Base-by-base conservation (phyloP, 768 basidiomycete genomes). In the Tricholoma bakamatsutake region DNA sequence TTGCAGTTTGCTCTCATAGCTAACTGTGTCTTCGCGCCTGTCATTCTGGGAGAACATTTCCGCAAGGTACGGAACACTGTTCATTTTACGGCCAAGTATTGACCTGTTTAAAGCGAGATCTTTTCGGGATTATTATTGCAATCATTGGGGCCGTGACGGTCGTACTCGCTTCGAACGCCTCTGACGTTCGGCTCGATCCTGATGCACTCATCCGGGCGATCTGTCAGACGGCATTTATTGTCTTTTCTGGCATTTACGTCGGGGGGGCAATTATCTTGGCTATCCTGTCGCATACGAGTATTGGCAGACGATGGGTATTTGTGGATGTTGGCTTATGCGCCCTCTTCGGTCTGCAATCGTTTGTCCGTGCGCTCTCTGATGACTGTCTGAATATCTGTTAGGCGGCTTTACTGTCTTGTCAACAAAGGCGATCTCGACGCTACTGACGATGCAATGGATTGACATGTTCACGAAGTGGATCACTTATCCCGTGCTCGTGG, bases 331-430 rank as follows among this genome's bases (percentile, higher is more conserved):
- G 90, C 0, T 66, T 95, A 21, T 95, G 92, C 70, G 93, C 92
- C 11, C 69, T 94, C 1, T 92, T 91, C 67, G 90, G 90, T 87
- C 54, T 56, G 74, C 52, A 27, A 18, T 27, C 40, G 6, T 18
- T 54, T 53, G 47, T 39, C 7, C 31, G 42, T 50, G 24, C 5
- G 27, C 13, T 1, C 55, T 7, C 15, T 53, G 33, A 57, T 43
- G 5, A 39, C 46, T 28, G 17, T 13, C 34, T 59, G 11, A 59
- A 28, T 33, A 47, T 45, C 46, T 48, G n/a, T 17, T 24, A 90
- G 90, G 91, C n/a, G 93, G 90, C 3, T 98, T 93, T 69, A 96
- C 95, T 3, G 96, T 98, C 0, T 76, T 99, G 2, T 83, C 90
- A 1, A 98, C 96, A 8, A 98, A 99, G 66, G 96, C 90, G 0